Evolutionary conservation across 2,329 filamentous ascomycete species (phyloP).

Genomic region (Epichloe coenophiala): DNA sequence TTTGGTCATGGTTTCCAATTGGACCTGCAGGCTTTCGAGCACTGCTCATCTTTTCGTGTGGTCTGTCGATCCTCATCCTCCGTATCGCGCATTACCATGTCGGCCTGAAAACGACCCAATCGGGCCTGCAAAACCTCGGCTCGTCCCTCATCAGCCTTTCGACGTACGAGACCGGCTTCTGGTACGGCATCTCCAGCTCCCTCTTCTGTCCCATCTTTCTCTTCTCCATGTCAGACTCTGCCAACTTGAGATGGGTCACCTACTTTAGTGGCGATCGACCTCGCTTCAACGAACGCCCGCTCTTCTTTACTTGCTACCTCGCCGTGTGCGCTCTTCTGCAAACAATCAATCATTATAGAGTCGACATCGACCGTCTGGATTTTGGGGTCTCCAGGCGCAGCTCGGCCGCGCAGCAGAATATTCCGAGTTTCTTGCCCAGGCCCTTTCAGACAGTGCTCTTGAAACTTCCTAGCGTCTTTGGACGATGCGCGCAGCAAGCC

Average conservation of each 20-base stretch:
- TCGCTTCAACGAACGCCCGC: conserved; percentile 70
- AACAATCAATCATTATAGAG: conserved; percentile 53
- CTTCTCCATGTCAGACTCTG: conserved; percentile 48
- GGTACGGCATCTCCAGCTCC: conserved; percentile 66
- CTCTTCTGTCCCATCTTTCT: conserved; percentile 73
- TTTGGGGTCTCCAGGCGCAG: conserved; percentile 16
- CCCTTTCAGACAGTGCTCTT: conserved; percentile 22
- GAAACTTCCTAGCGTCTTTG: conserved; percentile 26
- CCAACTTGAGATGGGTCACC: conserved; percentile 61
- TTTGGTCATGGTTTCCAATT: conserved; percentile 81
- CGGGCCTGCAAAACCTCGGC: conserved; percentile 50
- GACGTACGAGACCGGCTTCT: conserved; percentile 56
- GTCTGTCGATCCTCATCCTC: conserved; percentile 67
- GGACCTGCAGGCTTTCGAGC: conserved; percentile 63
- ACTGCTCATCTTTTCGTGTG: conserved; percentile 60
- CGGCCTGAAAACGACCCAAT: conserved; percentile 56
- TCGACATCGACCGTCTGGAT: conserved; percentile 57
- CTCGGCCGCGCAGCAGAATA: conserved; percentile 10
- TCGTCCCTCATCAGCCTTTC: conserved; percentile 43
- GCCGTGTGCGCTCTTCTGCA: conserved; percentile 56
- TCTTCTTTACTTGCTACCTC: conserved; percentile 66
- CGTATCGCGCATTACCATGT: conserved; percentile 75
- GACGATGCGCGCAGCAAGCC: conserved; percentile 25
- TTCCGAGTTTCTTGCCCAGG: conserved; percentile 12
- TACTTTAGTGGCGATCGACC: conserved; percentile 58